phyloP scores from a whole-genome alignment of 345 rosid species.

The Hypericum androsaemum region DNA sequence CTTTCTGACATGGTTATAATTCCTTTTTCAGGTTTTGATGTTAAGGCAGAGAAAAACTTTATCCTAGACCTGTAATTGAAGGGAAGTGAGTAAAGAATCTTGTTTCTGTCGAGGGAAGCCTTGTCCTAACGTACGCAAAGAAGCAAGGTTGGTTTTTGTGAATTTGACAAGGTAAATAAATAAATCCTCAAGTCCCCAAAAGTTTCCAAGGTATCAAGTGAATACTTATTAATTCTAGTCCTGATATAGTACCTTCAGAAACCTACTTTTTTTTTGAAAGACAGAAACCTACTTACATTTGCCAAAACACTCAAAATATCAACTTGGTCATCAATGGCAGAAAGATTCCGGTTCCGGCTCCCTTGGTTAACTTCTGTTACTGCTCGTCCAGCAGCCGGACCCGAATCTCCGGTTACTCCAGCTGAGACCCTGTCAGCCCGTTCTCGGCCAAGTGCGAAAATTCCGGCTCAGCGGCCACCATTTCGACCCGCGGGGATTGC shows the following conservation, averaged over 20 bases:
- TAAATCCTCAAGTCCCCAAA: not conserved
- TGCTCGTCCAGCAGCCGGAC: constrained; percentile 17
- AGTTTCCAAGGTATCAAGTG: constrained; percentile 32
- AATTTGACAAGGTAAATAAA: constrained; percentile 7
- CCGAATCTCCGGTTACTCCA: constrained; percentile 15
- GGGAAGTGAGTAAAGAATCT: constrained; percentile 23
- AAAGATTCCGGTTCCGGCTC: constrained; percentile 42
- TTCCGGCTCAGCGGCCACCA: constrained; percentile 29
- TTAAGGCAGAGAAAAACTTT: constrained; percentile 11
- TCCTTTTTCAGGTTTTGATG: too few relatives aligned
- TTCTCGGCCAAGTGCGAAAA: constrained; percentile 17
- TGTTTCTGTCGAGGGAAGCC: constrained; percentile 8
- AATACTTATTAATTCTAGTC: constrained; percentile 15
- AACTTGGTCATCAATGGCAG: constrained; percentile 25
- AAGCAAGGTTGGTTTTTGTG: constrained; percentile 13
- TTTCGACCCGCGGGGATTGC: constrained; percentile 39
- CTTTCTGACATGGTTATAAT: too few relatives aligned
- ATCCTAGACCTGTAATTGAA: constrained; percentile 32
- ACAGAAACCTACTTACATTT: too few relatives aligned
- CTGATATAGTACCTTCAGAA: not conserved
- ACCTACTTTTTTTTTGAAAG: too few relatives aligned
- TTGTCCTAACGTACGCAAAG: constrained; percentile 18
- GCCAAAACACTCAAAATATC: too few relatives aligned
- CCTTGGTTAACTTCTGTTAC: constrained; percentile 41
- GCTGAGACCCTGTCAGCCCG: constrained; percentile 21